phyloP scores from a whole-genome alignment of 306 rosid species.

The Heteromeles arbutifolia region DNA sequence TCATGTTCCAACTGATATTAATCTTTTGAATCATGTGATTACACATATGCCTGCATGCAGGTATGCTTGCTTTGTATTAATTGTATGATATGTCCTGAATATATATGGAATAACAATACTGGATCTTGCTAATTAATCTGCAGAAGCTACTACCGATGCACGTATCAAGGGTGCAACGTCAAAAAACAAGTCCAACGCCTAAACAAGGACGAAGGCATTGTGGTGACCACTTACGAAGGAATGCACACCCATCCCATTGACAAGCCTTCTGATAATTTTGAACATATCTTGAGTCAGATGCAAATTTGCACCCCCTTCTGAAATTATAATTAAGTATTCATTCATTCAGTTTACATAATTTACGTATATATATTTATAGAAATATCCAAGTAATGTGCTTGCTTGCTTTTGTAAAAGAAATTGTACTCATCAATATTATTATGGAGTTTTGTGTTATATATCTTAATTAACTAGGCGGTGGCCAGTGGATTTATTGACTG shows the following conservation, averaged over 20 bases:
- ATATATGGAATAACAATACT: too few relatives aligned
- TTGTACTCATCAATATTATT: too few relatives aligned
- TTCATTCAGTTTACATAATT: not conserved
- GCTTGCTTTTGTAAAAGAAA: too few relatives aligned
- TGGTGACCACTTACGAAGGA: constrained; percentile 88
- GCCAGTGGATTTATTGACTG: too few relatives aligned
- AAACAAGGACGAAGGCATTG: constrained; percentile 73
- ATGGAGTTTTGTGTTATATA: too few relatives aligned
- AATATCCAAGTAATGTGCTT: not conserved
- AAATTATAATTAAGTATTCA: not conserved
- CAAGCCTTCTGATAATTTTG: constrained; percentile 76
- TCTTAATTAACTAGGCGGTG: too few relatives aligned
- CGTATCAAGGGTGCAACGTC: constrained; percentile 81
- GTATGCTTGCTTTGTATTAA: too few relatives aligned
- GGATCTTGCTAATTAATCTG: not conserved
- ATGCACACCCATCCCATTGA: constrained; percentile 74
- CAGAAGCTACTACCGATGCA: constrained; percentile 91
- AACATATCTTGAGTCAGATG: constrained; percentile 83
- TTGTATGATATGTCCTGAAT: too few relatives aligned
- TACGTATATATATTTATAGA: not conserved
- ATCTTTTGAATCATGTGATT: too few relatives aligned
- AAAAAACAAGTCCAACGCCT: constrained; percentile 91
- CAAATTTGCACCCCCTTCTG: constrained; percentile 63
- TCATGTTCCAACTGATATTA: too few relatives aligned
- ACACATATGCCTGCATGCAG: too few relatives aligned